Percentiles rank a stretch among this genome's conserved stretches.
These are phyloP conservation scores for Podochytrium sp. DNA, from an alignment of 192 early-diverging fungal species.

Conservation along the genomic window DNA sequence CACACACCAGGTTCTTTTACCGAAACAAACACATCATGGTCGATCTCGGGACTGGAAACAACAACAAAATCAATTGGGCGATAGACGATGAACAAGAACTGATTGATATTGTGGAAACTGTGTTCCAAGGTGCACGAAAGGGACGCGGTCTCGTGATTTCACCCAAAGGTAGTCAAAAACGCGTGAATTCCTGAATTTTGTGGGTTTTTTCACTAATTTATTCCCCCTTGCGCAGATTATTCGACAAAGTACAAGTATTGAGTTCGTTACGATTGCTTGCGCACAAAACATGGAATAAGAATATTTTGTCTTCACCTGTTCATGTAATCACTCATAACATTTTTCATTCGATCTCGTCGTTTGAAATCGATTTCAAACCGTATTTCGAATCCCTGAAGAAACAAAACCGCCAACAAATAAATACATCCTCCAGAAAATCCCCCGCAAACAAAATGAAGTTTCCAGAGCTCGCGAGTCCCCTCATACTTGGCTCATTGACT, in stretches of 20 bases:
- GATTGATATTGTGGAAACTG: conserved; percentile 83
- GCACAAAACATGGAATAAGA: no score
- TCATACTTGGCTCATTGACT: conserved; percentile 26
- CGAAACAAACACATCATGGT: conserved; percentile 98
- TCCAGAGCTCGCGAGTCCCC: conserved; percentile 12
- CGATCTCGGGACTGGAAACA: conserved; percentile 98
- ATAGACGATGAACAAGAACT: conserved; percentile 94
- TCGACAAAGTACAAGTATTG: conserved; percentile 98
- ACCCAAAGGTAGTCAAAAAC: conserved; percentile 62
- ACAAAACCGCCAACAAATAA: background rate
- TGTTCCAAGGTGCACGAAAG: conserved; percentile 93
- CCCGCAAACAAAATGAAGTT: background rate
- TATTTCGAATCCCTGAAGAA: background rate
- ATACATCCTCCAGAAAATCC: no score
- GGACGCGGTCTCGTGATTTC: conserved; percentile 97
- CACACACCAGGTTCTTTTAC: no score
- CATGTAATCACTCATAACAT: no score
- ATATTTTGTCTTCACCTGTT: no score
- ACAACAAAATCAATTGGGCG: conserved; percentile 99
- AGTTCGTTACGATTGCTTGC: background rate
- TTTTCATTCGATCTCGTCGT: no score
- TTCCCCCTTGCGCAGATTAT: conserved; percentile 57
- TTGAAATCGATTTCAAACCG: no score
- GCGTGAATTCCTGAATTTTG: conserved; percentile 41
- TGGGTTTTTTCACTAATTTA: background rate